Base-by-base conservation (phyloP, 371 early-diverging fungal genomes). In the Batkoa obscura region DNA sequence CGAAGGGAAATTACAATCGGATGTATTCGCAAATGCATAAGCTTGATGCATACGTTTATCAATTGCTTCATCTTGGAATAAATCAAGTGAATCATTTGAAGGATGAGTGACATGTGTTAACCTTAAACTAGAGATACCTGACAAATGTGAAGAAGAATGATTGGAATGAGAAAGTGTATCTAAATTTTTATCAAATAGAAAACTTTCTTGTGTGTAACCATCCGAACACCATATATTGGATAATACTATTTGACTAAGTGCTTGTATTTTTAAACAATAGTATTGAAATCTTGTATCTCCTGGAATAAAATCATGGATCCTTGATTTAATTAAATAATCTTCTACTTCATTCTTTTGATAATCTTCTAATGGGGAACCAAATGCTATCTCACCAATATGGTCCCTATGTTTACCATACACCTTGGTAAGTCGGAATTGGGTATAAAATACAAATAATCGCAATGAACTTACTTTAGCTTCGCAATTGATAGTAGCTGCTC, bases 191-290 rank as follows among this genome's bases (percentile, higher is more conserved):
- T 23, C 23, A 17, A 52, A 52, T n/a, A 52, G 38, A 8, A 17
- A 9, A 38, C 38, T 35, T 39, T 52, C 52, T 10, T 9, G 31
- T 13, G 34, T 37, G 38, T 52, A 52, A 38, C 52, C 15, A 8
- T 67, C 70, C 32, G 65, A 61, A 17, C 59, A 62, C 50, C 62
- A 57, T 6, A 57, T 42, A 33, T 35, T 48, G 17, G 62, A 54
- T 60, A 62, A 0, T 52, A 58, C 12, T 60, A 23, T 4, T 43
- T n/a, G 0, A 58, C 57, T 1, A 35, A 45, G 17, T 4, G 41
- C 13, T 45, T 70, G 66, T 33, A 70, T 50, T 34, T 67, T 66
- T 62, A 67, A 63, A 43, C 70, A 70, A 46, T 66, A 70, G 5
- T 63, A 59, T 50, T 67, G 58, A 57, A 67, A 70, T 33, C 60